Evolutionary conservation across 2,329 filamentous ascomycete genomes (phyloP).

Genomic region (Venturia aucupariae): DNA sequence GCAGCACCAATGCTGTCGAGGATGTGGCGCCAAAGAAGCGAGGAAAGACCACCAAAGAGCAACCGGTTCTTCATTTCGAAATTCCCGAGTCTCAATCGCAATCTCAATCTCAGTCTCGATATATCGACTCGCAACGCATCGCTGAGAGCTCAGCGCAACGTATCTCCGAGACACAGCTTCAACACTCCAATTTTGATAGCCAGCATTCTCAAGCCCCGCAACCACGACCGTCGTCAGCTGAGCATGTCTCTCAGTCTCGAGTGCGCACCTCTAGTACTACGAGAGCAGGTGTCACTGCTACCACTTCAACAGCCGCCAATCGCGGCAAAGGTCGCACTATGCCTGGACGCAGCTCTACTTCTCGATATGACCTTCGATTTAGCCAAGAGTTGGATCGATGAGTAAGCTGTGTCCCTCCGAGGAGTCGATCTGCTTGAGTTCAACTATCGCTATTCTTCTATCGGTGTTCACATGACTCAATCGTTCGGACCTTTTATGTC

Average conservation of each 20-base stretch:
- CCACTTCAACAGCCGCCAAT: not conserved
- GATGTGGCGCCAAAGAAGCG: not conserved
- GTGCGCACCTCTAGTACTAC: not conserved
- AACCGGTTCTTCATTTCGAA: not conserved
- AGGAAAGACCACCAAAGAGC: not conserved
- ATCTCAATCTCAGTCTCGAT: not conserved
- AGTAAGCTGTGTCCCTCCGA: not conserved
- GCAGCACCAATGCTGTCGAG: not conserved
- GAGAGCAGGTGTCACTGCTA: not conserved
- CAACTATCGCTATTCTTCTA: not conserved
- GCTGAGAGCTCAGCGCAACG: not conserved
- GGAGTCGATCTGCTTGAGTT: not conserved
- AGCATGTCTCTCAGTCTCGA: slow-evolving; percentile 1
- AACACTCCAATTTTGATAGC: not conserved
- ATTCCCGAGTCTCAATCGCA: not conserved
- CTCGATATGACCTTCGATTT: slow-evolving; percentile 4
- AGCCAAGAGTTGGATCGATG: not conserved
- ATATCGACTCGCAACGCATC: not conserved
- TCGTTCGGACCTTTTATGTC: not conserved
- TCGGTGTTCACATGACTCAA: not conserved
- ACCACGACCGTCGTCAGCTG: not conserved
- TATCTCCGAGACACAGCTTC: not conserved
- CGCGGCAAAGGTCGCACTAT: not conserved
- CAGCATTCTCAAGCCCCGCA: not conserved
- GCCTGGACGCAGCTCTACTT: not conserved